Base-by-base conservation (phyloP, 148 eudicot species). In the Silene conica region DNA sequence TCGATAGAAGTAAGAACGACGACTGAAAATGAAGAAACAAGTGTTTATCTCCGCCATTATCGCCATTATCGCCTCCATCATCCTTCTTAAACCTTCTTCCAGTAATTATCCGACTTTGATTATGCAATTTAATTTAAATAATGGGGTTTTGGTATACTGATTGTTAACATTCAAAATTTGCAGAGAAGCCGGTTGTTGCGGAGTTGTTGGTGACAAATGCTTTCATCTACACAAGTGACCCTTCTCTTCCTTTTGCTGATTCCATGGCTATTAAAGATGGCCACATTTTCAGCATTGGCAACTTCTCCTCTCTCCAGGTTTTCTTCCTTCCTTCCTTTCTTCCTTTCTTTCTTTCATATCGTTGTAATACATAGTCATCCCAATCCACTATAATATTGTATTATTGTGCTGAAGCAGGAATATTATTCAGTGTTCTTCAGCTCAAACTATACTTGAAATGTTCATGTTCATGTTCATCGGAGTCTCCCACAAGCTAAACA, bases 171-270 rank as follows among this genome's bases (percentile, higher is more conserved):
- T 67, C 3, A n/a, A 0, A 19, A 57, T 11, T 65, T 50, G 73
- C 68, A 69, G 83, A 71, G 28, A 77, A 52, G 57, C n/a, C 61
- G 25, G 82, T 57, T 25, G 84, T 71, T 63, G 97, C 97, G 10
- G 97, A 92, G 72, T 88, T 95, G 79, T 20, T 95, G 81, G 88
- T 95, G 45, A 87, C 76, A 10, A 92, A 95, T 86, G 98, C 88
- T 67, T 80, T 81, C 65, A 95, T 95, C 2, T 90, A 90, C 81
- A 95, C 98, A 6, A 85, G 92, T 52, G 96, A 95, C 41, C 76
- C 85, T 31, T 86, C 87, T 74, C 81, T 88, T 31, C 93, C 88
- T 0, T 87, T 81, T 67, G 93, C 98, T 59, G 89, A 92, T 73
- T 85, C 89, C 63, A 90, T 95, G 93, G 97, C 93, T 59, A 62